phyloP scores from a whole-genome alignment of 768 basidiomycete species.

The Lactarius quietus region DNA sequence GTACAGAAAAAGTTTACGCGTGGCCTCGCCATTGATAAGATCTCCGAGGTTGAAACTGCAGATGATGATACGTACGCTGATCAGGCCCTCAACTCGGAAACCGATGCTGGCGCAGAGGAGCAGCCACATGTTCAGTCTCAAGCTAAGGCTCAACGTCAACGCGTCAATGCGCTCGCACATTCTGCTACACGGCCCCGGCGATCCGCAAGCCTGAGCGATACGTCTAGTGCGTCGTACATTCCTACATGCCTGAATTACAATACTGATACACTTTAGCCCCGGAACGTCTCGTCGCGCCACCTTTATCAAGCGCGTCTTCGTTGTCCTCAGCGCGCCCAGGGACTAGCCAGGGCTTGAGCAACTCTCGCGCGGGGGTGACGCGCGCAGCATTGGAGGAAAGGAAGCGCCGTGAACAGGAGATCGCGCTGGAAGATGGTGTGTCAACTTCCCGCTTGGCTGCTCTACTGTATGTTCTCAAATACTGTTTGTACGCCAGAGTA shows the following conservation, averaged over 20 bases:
- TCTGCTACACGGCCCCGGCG: constrained; percentile 60
- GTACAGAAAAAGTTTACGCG: constrained; percentile 24
- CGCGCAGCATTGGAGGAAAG: constrained; percentile 47
- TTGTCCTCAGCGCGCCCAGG: constrained; percentile 37
- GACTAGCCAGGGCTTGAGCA: constrained; percentile 39
- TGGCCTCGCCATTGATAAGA: constrained; percentile 43
- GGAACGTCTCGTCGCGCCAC: constrained; percentile 13
- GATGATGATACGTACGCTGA: constrained; percentile 38
- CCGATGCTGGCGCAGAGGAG: constrained; percentile 38
- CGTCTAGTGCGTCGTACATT: constrained; percentile 38
- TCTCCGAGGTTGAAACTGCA: constrained; percentile 43
- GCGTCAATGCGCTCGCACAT: constrained; percentile 32
- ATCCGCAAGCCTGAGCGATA: constrained; percentile 77
- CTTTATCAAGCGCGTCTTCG: constrained; percentile 12
- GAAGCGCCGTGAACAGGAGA: constrained; percentile 34
- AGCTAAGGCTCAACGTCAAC: constrained; percentile 28
- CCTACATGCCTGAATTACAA: background rate
- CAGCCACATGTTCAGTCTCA: constrained; percentile 11
- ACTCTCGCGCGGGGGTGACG: constrained; percentile 34
- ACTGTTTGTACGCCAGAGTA: background rate
- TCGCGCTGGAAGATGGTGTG: constrained; percentile 45
- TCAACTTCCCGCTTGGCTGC: constrained; percentile 26
- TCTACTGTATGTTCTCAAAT: constrained; percentile 1
- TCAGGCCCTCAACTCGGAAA: constrained; percentile 36
- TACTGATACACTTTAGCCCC: constrained; percentile 11